Base-by-base conservation (phyloP, 73 alveolate species). In the Paramecium caudatum region DNA sequence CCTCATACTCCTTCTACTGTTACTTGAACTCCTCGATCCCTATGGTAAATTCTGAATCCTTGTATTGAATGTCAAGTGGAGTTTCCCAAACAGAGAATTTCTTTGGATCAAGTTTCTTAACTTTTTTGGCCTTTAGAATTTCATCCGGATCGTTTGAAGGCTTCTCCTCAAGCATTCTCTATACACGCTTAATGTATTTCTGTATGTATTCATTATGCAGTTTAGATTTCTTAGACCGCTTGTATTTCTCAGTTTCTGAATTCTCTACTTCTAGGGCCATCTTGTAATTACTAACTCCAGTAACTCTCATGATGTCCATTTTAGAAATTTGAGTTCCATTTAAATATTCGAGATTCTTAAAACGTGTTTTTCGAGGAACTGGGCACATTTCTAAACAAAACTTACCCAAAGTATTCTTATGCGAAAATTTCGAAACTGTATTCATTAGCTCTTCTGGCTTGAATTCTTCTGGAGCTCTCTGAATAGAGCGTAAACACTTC, bases 61-160 rank as follows among this genome's bases (percentile, higher is more conserved):
- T 86, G 47, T 86, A 86, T n/a, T 62, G 62, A 3, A 86, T 30
- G 39, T 86, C 93, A 2, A 86, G 32, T 9, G 93, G 93, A 62
- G 82, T 86, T 45, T 86, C 63, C 93, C 93, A 86, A 63, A 86
- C 90, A 21, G 93, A 70, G 65, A 62, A 86, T 23, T 86, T 86
- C 81, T 78, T 86, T 23, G 85, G 85, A 63, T 86, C 93, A 55
- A 33, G 37, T 55, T 37, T 50, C 43, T 41, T 70, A 41, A 25
- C 80, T 78, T 62, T 86, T 46, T 62, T 78, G 25, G 84, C 93
- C 33, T 86, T 86, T n/a, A 27, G 34, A 33, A 65, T 62, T 25
- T 62, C 84, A 62, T 86, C 93, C 17, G 62, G 68, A 74, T 74
- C 88, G 32, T 86, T 39, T 10, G 80, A 55, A 27, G 80, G 80